A percentile compares a stretch with the other conserved stretches of the same genome.
These are phyloP conservation scores for Pythium dissimile DNA, from an alignment of 352 stramenopile species.

Conservation along the genomic window DNA sequence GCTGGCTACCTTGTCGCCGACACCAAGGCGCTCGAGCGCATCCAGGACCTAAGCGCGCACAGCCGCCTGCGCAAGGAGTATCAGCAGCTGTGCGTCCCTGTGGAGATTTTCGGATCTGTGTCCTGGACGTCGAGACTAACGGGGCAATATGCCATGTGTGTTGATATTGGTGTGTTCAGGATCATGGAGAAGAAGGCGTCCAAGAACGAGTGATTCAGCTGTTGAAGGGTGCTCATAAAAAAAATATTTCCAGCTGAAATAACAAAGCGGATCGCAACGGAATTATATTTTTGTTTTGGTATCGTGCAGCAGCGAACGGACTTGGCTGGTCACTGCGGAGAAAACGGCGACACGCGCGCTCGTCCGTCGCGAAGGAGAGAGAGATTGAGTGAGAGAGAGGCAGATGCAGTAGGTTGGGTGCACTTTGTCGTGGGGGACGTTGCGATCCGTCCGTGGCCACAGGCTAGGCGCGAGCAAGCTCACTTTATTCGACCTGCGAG, in stretches of 20 bases:
- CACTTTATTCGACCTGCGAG: constrained; percentile 46
- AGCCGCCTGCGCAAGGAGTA: constrained; percentile 78
- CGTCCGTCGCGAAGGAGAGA: no score
- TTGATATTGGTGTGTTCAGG: constrained; percentile 23
- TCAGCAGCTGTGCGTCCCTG: constrained; percentile 64
- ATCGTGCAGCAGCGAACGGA: no score
- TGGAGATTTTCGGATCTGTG: no score
- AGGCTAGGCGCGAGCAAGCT: no score
- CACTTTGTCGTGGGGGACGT: background rate
- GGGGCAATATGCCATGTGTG: background rate
- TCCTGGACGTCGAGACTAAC: no score
- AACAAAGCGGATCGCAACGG: no score
- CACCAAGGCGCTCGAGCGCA: constrained; percentile 60
- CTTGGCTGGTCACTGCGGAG: no score
- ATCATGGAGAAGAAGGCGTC: constrained; percentile 63
- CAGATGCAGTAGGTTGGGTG: background rate
- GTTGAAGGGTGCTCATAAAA: background rate
- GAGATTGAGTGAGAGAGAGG: background rate
- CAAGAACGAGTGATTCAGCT: constrained; percentile 26
- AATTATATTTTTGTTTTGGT: no score
- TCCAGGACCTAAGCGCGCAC: constrained; percentile 74
- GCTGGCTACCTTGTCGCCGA: constrained; percentile 71
- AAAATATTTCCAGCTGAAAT: no score
- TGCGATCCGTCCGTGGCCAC: constrained; percentile 3
- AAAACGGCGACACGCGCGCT: no score